Base-by-base conservation (phyloP, 1,139 yeast genomes). In the Taiozyma sp. region DNA sequence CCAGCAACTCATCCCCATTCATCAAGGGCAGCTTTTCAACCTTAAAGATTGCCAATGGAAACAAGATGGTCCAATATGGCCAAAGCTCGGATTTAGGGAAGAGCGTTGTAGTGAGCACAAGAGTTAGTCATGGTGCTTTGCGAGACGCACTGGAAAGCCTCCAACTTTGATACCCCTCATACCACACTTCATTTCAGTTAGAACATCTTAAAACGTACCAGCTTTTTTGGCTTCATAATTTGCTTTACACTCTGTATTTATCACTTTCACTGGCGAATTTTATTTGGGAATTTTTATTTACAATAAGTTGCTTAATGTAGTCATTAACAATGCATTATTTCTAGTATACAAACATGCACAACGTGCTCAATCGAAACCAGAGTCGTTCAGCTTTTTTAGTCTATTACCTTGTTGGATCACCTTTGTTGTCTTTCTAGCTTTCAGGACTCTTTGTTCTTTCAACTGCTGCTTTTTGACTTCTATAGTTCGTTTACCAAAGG, bases 21-120 rank as follows among this genome's bases (percentile, higher is more conserved):
- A 42, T 52, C 43, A 62, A 66, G 52, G 77, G 78, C 0, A 62
- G 74, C 5, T 75, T 72, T 53, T 75, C 82, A 5, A 70, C 73
- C 10, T 58, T 80, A 48, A 71, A 71, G 2, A 70, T 80, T n/a
- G 78, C 76, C 4, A 75, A 77, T 53, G 74, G 76, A 21, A 72
- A 77, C 6, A 69, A 65, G 48, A 53, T 56, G 28, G 54, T 61
- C 5, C 59, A 59, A 44, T 61, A 59, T 49, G 64, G 64, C 3
- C 62, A 57, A 37, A 50, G 59, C 24, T 59, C 64, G 2, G 37
- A 55, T 8, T 68, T 75, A 54, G 70, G 67, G 42, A 71, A 68
- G 45, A 75, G 76, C 5, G 62, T 74, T 16, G 73, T 72, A n/a
- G 50, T 78, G 16, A 70, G 67, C 44, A 63, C 74, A 19, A 61